Percentiles rank a stretch among this genome's conserved stretches.
phyloP scores from a whole-genome alignment of 2,329 filamentous ascomycete genomes.

The Diaporthe destruens region DNA sequence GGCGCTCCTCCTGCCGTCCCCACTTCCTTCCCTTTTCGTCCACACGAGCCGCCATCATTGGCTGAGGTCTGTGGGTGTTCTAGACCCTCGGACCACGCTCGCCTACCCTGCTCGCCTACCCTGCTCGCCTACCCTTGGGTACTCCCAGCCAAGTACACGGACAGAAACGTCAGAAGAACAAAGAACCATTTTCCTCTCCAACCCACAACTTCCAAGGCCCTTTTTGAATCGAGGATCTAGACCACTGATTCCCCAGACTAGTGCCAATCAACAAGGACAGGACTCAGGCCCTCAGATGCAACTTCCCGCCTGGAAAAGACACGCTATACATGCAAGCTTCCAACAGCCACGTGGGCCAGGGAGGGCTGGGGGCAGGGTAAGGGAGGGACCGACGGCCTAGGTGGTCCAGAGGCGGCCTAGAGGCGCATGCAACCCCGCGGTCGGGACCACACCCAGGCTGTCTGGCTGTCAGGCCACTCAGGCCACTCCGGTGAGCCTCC shows the following conservation, averaged over 20 bases:
- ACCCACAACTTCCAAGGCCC: conserved; percentile 10
- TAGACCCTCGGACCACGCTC: conserved; percentile 24
- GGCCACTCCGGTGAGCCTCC: conserved; percentile 17
- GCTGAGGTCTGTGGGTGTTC: neutral
- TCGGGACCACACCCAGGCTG: neutral
- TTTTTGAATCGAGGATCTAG: neutral
- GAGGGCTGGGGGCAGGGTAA: neutral
- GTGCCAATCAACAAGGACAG: neutral
- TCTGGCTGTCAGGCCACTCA: neutral
- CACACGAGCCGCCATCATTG: conserved; percentile 1
- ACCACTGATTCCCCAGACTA: neutral
- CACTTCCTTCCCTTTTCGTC: conserved; percentile 28
- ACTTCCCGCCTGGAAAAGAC: conserved; percentile 1
- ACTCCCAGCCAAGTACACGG: neutral
- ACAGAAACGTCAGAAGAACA: conserved; percentile 15
- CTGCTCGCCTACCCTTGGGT: neutral
- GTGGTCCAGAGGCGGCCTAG: neutral
- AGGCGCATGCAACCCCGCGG: conserved; percentile 21
- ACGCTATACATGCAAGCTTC: conserved; percentile 15
- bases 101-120: conserved; percentile 1
- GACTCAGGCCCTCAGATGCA: conserved; percentile 9
- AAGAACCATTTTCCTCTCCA: neutral
- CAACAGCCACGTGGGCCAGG: conserved; percentile 21
- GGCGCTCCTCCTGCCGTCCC: neutral
- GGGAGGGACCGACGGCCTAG: conserved; percentile 28